These are phyloP conservation scores for Ramaria rubella DNA, from an alignment of 768 basidiomycete genomes.

Conservation along the genomic window DNA sequence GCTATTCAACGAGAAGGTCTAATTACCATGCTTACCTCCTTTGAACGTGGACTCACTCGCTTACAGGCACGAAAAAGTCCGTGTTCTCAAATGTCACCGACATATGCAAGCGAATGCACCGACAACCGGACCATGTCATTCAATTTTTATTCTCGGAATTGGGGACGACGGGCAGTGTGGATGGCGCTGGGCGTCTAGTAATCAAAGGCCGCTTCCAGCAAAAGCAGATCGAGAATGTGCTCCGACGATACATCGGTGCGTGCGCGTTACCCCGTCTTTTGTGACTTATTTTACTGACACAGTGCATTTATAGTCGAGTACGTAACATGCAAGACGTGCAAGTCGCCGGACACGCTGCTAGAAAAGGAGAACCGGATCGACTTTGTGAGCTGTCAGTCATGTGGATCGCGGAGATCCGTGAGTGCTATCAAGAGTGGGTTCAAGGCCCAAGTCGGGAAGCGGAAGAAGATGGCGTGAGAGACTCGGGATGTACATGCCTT, in stretches of 20 bases:
- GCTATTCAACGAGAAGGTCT: constrained; percentile 83
- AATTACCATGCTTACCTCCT: neutral
- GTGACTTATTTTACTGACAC: neutral
- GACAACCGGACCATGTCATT: constrained; percentile 96
- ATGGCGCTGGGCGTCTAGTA: constrained; percentile 84
- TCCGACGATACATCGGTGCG: constrained; percentile 93
- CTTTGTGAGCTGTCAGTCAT: constrained; percentile 93
- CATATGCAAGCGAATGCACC: constrained; percentile 98
- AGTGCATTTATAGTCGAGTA: constrained; percentile 68
- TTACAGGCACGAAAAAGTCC: constrained; percentile 82
- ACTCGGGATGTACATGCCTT: neutral
- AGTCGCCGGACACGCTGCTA: constrained; percentile 94
- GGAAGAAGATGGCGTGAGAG: constrained; percentile 30
- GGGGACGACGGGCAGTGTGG: constrained; percentile 95
- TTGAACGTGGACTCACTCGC: neutral
- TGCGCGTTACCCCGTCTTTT: constrained; percentile 11
- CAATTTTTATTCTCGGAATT: constrained; percentile 96
- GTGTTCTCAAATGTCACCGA: constrained; percentile 96
- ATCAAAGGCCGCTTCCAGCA: constrained; percentile 99
- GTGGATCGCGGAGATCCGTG: constrained; percentile 85
- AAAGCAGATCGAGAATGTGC: constrained; percentile 95
- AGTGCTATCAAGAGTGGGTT: constrained; percentile 98
- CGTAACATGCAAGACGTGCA: constrained; percentile 99
- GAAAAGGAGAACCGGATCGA: constrained; percentile 98
- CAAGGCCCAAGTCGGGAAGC: constrained; percentile 90